phyloP scores from a whole-genome alignment of 768 basidiomycete genomes.

The Xanthoconium purpureum region DNA sequence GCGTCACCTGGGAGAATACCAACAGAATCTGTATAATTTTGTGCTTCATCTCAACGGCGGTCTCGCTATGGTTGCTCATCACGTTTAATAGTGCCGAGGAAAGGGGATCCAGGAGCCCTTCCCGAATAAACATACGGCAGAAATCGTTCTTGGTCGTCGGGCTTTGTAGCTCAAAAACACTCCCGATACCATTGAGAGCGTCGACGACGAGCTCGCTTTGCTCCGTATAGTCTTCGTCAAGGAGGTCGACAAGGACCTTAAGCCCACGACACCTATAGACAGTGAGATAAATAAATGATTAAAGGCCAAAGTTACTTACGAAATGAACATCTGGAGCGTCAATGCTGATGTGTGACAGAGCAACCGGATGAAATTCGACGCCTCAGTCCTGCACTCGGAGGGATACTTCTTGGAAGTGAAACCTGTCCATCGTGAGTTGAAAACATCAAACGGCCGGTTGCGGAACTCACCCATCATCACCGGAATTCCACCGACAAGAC shows the following conservation, averaged over 20 bases:
- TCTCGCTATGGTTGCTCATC: conserved; percentile 66
- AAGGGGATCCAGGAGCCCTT: conserved; percentile 90
- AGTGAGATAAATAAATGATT: background rate
- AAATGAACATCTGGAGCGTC: conserved; percentile 98
- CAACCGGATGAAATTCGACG: conserved; percentile 89
- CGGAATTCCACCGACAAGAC: conserved; percentile 91
- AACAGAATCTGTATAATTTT: conserved; percentile 87
- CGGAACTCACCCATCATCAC: conserved; percentile 78
- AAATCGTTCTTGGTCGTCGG: conserved; percentile 98
- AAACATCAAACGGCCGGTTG: background rate
- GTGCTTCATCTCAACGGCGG: conserved; percentile 71
- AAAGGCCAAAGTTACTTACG: conserved; percentile 53
- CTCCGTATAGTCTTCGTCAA: conserved; percentile 94
- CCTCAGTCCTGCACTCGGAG: conserved; percentile 90
- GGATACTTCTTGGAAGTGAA: conserved; percentile 95
- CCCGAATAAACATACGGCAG: conserved; percentile 95
- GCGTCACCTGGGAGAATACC: conserved; percentile 95
- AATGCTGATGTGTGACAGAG: conserved; percentile 90
- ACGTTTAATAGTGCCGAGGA: conserved; percentile 88
- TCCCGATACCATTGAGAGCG: conserved; percentile 90
- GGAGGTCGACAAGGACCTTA: conserved; percentile 89
- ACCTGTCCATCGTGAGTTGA: conserved; percentile 39
- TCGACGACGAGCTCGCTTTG: conserved; percentile 90
- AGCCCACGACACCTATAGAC: conserved; percentile 82
- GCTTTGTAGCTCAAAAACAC: conserved; percentile 93